These are phyloP conservation scores for Stemphylium lycopersici DNA, from an alignment of 2,329 filamentous ascomycete genomes.

Conservation along the genomic window DNA sequence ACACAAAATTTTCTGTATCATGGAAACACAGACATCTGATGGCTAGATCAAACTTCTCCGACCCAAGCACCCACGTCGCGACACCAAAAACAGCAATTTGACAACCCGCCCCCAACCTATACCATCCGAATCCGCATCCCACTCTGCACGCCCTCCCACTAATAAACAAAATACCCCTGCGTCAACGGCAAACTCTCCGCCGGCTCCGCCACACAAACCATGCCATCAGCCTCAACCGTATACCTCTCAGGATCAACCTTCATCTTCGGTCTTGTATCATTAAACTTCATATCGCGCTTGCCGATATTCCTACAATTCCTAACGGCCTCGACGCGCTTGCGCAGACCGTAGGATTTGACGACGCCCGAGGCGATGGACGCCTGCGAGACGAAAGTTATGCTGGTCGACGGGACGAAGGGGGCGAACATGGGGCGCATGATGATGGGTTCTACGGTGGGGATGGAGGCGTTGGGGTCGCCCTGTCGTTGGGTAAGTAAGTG, in stretches of 20 bases:
- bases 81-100: not conserved
- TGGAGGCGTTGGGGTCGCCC: slow-evolving; percentile 62
- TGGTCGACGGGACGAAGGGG: slow-evolving; percentile 71
- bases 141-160: no score
- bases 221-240: slow-evolving; percentile 81
- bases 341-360: slow-evolving; percentile 74
- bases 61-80: no score
- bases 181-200: slow-evolving; percentile 73
- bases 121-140: no score
- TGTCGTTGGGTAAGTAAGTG: slow-evolving; percentile 12
- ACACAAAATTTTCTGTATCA: no score
- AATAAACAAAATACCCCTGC: slow-evolving; percentile 80
- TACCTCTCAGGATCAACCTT: slow-evolving; percentile 91
- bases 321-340: slow-evolving; percentile 81
- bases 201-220: slow-evolving; percentile 75
- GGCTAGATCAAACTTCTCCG: not conserved
- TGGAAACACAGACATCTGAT: no score
- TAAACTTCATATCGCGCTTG: slow-evolving; percentile 91
- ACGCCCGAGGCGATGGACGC: slow-evolving; percentile 70
- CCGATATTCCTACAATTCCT: slow-evolving; percentile 74
- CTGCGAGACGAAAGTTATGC: slow-evolving; percentile 82
- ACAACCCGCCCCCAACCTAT: not conserved
- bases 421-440: slow-evolving; percentile 88
- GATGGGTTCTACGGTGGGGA: slow-evolving; percentile 86
- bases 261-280: slow-evolving; percentile 84